Percentiles rank a stretch among this genome's conserved stretches.
Conservation (phyloP, 177 flowering plant species). For the Telopea speciosissima region DNA sequence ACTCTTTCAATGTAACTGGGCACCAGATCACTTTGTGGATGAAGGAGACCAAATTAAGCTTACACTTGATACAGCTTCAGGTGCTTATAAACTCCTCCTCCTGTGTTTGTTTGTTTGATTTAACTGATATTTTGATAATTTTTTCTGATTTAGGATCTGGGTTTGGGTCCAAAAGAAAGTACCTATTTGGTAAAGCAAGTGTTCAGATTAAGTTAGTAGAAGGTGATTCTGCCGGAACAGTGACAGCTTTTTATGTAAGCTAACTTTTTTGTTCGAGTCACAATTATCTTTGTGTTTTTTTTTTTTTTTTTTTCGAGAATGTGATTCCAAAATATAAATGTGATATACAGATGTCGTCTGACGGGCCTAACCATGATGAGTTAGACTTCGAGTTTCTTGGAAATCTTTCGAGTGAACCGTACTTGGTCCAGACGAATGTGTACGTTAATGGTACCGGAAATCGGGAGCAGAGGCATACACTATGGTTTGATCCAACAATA, state of each 20-base stretch:
- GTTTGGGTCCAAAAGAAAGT: constrained; percentile 30
- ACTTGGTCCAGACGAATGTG: constrained; percentile 43
- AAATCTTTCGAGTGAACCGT: constrained; percentile 40
- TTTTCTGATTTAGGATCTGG: constrained; percentile 28
- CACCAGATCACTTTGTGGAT: constrained; percentile 27
- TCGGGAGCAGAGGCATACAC: constrained; percentile 36
- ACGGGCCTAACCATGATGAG: constrained; percentile 36
- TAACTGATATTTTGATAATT: no score
- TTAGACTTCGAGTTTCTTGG: constrained; percentile 52
- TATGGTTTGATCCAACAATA: constrained; percentile 44
- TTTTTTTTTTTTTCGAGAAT: no score
- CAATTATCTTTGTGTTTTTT: no score
- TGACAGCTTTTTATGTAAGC: constrained; percentile 40
- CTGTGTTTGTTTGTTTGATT: background rate
- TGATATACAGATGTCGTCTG: constrained; percentile 38
- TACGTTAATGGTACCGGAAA: constrained; percentile 37
- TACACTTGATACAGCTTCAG: background rate
- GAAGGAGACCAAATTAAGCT: constrained; percentile 16
- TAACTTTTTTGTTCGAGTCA: no score
- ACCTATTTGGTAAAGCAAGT: constrained; percentile 33
- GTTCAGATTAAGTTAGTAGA: constrained; percentile 28
- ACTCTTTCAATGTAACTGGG: constrained; percentile 29
- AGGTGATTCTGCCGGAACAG: constrained; percentile 44
- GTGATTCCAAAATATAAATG: no score
- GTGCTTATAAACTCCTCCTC: background rate